These are phyloP conservation scores for Metarhizium guizhouense DNA, from an alignment of 2,329 filamentous ascomycete genomes.

Conservation along the genomic window DNA sequence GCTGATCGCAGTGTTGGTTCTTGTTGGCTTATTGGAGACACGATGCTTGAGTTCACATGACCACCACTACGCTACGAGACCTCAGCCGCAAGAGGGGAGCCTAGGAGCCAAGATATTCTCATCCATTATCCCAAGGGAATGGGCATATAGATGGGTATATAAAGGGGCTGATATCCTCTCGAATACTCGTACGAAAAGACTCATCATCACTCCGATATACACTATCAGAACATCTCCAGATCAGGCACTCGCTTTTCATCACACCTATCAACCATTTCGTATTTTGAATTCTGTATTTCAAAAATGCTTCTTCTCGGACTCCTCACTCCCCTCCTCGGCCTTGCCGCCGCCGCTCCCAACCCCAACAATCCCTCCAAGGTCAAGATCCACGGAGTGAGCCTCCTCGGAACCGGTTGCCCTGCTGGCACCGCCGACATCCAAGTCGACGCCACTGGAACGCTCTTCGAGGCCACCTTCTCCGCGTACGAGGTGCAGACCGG, in stretches of 20 bases:
- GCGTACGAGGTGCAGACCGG: constrained; percentile 16
- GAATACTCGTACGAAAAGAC: not conserved
- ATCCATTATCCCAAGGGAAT: too few species aligned
- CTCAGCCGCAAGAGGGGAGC: not conserved
- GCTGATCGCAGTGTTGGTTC: not conserved
- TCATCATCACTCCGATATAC: not conserved
- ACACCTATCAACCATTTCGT: not conserved
- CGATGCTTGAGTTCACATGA: not conserved
- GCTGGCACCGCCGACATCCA: constrained; percentile 14
- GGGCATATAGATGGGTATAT: not conserved
- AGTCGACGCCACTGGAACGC: constrained; percentile 14
- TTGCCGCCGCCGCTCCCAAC: constrained; percentile 4
- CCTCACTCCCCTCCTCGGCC: constrained; percentile 3
- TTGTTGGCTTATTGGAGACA: not conserved
- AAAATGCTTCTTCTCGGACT: constrained; percentile 4
- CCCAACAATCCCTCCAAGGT: constrained; percentile 4
- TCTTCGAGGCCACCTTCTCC: constrained; percentile 19
- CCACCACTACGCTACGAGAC: not conserved
- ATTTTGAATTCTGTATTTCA: not conserved
- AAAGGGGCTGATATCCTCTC: not conserved
- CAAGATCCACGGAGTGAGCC: constrained; percentile 12
- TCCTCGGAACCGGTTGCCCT: constrained; percentile 17
- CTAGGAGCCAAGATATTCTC: not conserved
- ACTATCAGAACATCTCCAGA: not conserved
- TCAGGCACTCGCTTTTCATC: not conserved